Evolutionary conservation across 2,329 filamentous ascomycete species (phyloP).

Genomic region (Microcyclosporella mali): DNA sequence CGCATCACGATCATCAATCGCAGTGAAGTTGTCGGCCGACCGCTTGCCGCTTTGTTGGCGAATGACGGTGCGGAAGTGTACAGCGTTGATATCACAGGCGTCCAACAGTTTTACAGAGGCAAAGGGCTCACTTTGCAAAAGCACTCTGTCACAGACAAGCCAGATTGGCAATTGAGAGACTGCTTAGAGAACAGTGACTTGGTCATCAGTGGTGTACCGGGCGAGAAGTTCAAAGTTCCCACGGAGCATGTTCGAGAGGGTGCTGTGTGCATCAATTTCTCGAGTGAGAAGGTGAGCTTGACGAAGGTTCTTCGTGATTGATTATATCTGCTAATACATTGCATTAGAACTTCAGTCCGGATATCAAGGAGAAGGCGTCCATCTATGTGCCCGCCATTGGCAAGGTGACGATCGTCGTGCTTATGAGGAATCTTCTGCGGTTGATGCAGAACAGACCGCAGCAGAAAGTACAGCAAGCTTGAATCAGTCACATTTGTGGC

Average conservation of each 20-base stretch:
- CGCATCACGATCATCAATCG: constrained; percentile 96
- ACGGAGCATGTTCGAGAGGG: constrained; percentile 77
- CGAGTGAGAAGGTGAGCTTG: constrained; percentile 64
- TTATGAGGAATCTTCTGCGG: constrained; percentile 76
- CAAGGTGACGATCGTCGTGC: constrained; percentile 91
- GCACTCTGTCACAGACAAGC: constrained; percentile 81
- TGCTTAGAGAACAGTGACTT: constrained; percentile 86
- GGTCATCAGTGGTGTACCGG: constrained; percentile 86
- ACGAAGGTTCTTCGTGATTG: background rate
- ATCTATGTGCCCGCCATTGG: constrained; percentile 97
- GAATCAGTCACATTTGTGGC: background rate
- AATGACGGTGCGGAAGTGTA: constrained; percentile 96
- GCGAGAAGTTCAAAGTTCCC: constrained; percentile 83
- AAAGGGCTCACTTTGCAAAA: constrained; percentile 76
- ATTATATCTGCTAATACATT: constrained; percentile 1
- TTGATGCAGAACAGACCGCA: constrained; percentile 34
- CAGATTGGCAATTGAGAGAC: constrained; percentile 71
- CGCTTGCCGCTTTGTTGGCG: constrained; percentile 83
- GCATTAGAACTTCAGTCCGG: constrained; percentile 71
- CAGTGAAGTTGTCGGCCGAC: constrained; percentile 89
- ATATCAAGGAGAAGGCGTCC: constrained; percentile 89
- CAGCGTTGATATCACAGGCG: constrained; percentile 84
- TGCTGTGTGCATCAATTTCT: constrained; percentile 98
- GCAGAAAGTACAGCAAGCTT: constrained; percentile 6
- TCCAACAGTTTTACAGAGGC: constrained; percentile 87